Evolutionary conservation across 75 land plant species (phyloP).

Genomic region (Selaginella tamariscina): DNA sequence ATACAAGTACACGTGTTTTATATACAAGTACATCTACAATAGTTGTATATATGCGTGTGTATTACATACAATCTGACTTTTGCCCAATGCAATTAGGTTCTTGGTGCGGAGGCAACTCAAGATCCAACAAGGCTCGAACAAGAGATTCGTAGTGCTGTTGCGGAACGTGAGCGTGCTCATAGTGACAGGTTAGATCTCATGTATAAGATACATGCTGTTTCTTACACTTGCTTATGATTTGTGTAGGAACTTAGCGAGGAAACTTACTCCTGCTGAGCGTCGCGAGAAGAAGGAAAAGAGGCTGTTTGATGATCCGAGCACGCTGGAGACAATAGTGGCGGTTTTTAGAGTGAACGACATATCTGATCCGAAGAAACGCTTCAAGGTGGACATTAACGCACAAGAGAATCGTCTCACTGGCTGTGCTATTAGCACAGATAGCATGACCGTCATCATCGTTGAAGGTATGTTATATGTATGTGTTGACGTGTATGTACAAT

Average conservation of each 20-base stretch:
- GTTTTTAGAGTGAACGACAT: conserved; percentile 77
- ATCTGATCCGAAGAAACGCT: conserved; percentile 63
- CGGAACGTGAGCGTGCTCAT: conserved; percentile 96
- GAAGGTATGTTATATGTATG: no score
- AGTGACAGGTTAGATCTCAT: no score
- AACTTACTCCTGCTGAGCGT: conserved; percentile 87
- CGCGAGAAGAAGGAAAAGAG: conserved; percentile 90
- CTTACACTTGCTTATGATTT: no score
- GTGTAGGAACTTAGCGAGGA: conserved; percentile 92
- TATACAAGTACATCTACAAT: no score
- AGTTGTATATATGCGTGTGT: no score
- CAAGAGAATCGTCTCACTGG: conserved; percentile 83
- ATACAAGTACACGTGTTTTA: no score
- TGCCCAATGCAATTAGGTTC: no score
- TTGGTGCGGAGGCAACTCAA: conserved; percentile 97
- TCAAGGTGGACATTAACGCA: conserved; percentile 92
- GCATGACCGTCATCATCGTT: conserved; percentile 71
- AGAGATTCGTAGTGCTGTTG: conserved; percentile 91
- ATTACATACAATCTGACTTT: no score
- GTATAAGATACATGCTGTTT: no score
- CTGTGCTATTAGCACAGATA: conserved; percentile 69
- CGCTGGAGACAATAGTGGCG: conserved; percentile 79
- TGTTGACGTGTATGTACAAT: no score
- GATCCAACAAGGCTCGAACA: conserved; percentile 87
- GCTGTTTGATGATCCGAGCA: conserved; percentile 74